A percentile compares a stretch with the other conserved stretches of the same genome.
phyloP scores from a whole-genome alignment of 305 asterid species.

The Striga hermonthica region DNA sequence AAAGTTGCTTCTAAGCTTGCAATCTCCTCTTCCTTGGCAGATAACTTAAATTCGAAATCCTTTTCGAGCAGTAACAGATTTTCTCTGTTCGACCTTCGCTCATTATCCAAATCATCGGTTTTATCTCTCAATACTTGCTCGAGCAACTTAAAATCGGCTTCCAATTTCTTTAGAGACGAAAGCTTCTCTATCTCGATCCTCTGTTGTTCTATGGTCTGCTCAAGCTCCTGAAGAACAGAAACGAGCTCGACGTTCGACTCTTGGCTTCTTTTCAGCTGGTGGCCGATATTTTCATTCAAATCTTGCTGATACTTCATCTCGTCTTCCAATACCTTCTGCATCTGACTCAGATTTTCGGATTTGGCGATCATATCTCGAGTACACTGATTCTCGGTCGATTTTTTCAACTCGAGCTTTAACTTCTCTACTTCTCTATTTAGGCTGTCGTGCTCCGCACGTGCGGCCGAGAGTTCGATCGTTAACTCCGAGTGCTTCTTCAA shows the following conservation, averaged over 20 bases:
- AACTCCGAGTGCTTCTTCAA: constrained; percentile 64
- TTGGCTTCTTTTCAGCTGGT: constrained; percentile 68
- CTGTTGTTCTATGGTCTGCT: constrained; percentile 72
- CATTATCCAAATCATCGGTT: constrained; percentile 45
- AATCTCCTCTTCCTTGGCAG: constrained; percentile 52
- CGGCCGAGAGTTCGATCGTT: constrained; percentile 64
- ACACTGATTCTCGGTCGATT: constrained; percentile 33
- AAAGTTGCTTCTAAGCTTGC: constrained; percentile 42
- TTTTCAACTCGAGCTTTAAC: constrained; percentile 43
- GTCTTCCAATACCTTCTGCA: constrained; percentile 59
- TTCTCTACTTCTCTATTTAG: constrained; percentile 55
- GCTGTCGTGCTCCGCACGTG: constrained; percentile 52
- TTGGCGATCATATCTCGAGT: constrained; percentile 36
- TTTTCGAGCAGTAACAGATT: constrained; percentile 38
- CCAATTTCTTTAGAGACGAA: constrained; percentile 39
- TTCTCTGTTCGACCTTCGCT: constrained; percentile 39
- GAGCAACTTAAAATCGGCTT: constrained; percentile 37
- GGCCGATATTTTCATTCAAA: constrained; percentile 54
- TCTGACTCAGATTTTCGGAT: constrained; percentile 40
- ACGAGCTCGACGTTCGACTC: constrained; percentile 84
- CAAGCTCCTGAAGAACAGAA: constrained; percentile 83
- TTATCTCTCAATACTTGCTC: constrained; percentile 44
- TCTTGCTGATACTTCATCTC: constrained; percentile 70
- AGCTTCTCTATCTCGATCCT: constrained; percentile 61
- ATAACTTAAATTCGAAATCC: constrained; percentile 40